phyloP scores from a whole-genome alignment of 768 basidiomycete genomes.

The Psilocybe cubensis region DNA sequence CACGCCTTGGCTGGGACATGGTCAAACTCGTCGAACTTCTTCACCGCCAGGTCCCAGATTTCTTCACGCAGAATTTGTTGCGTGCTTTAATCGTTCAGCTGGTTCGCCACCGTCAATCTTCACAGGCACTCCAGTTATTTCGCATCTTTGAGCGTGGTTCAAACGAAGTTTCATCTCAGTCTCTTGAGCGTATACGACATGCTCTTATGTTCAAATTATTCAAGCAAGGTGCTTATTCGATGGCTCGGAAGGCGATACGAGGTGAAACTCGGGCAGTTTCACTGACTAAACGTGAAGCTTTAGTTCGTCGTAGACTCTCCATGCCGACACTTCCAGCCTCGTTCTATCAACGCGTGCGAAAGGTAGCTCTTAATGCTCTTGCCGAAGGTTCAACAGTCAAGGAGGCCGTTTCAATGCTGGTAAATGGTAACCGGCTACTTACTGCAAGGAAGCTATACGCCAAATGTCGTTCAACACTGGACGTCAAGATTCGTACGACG shows the following conservation, averaged over 20 bases:
- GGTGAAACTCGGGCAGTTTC: neutral
- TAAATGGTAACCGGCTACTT: constrained; percentile 43
- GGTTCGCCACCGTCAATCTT: constrained; percentile 42
- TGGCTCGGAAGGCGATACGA: constrained; percentile 23
- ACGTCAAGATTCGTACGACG: constrained; percentile 36
- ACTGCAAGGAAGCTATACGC: constrained; percentile 49
- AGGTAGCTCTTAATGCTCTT: constrained; percentile 27
- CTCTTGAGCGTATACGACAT: constrained; percentile 31
- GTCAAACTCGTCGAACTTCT: constrained; percentile 45
- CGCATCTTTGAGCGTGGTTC: constrained; percentile 18
- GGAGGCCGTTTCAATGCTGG: constrained; percentile 39
- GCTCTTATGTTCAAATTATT: constrained; percentile 33
- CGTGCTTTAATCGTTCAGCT: constrained; percentile 43
- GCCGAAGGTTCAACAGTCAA: constrained; percentile 30
- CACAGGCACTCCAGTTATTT: constrained; percentile 35
- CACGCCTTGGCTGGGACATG: constrained; percentile 37
- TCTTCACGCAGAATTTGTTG: constrained; percentile 44
- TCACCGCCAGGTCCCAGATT: constrained; percentile 31
- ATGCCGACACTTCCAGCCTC: constrained; percentile 16
- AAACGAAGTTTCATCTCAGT: constrained; percentile 14
- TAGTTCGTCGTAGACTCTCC: constrained; percentile 30
- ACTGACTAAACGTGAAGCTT: constrained; percentile 21
- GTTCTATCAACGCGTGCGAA: constrained; percentile 22
- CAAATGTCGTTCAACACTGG: constrained; percentile 28
- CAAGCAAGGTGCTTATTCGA: constrained; percentile 30